These are phyloP conservation scores for Thymus mandschuricus DNA, from an alignment of 257 asterid genomes.

Conservation along the genomic window DNA sequence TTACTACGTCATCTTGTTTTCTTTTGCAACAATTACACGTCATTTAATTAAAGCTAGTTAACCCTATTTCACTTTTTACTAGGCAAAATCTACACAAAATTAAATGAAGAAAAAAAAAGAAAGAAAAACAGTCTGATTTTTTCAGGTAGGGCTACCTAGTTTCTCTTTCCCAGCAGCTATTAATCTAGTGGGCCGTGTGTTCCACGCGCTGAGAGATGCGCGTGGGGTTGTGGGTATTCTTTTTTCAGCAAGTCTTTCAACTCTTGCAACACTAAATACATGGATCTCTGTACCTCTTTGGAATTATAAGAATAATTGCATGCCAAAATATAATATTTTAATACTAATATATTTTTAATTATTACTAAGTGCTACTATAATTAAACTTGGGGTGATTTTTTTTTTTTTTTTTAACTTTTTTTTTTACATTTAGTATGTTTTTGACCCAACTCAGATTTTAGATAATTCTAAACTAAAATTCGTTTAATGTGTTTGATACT, in stretches of 20 bases:
- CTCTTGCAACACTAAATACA: conserved; percentile 50
- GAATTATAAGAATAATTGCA: conserved; percentile 50
- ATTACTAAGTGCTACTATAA: not conserved
- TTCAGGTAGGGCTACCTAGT: conserved; percentile 39
- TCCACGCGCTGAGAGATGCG: conserved; percentile 18
- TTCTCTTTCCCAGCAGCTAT: not conserved
- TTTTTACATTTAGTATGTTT: not conserved
- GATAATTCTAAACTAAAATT: not conserved
- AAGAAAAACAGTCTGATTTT: not conserved
- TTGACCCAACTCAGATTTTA: not conserved
- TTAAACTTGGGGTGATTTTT: too few species aligned
- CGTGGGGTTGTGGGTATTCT: conserved; percentile 1
- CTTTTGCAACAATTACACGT: too few species aligned
- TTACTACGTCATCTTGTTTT: too few species aligned
- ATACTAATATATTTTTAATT: not conserved
- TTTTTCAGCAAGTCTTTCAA: conserved; percentile 41
- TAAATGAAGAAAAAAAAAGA: too few species aligned
- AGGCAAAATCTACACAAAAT: not conserved
- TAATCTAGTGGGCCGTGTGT: not conserved
- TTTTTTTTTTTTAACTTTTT: not conserved
- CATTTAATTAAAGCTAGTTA: too few species aligned
- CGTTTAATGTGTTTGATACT: not conserved
- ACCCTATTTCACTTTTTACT: too few species aligned
- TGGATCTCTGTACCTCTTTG: conserved; percentile 58
- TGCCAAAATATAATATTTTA: conserved; percentile 17